phyloP scores from a whole-genome alignment of 805 yeast species.

The Ogataea minuta region DNA sequence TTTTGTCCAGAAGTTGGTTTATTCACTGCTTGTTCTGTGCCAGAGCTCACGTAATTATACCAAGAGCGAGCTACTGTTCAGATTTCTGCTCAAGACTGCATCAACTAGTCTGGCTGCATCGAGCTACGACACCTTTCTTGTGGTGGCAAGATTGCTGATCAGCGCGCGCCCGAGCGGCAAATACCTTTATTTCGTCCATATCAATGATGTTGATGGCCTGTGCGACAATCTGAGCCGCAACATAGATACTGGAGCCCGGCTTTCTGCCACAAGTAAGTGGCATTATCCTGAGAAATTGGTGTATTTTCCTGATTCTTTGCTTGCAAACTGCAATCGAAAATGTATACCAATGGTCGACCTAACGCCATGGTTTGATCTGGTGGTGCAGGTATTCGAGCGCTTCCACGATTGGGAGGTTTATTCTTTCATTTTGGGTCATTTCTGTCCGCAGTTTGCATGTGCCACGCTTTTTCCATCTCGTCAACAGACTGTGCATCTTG shows the following conservation, averaged over 20 bases:
- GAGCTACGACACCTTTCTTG: conserved; percentile 36
- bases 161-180: conserved; percentile 47
- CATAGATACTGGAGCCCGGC: conserved; percentile 25
- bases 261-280: conserved; percentile 44
- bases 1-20: conserved; percentile 14
- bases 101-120: conserved; percentile 9
- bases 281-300: conserved; percentile 55
- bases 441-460: conserved; percentile 68
- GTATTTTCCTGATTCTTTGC: conserved; percentile 45
- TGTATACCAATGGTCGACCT: conserved; percentile 36
- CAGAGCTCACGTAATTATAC: conserved; percentile 13
- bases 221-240: conserved; percentile 59
- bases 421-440: conserved; percentile 62
- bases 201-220: conserved; percentile 63
- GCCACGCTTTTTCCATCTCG: conserved; percentile 47
- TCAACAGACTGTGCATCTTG: conserved; percentile 42
- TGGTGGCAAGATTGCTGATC: conserved; percentile 49
- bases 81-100: conserved; percentile 13
- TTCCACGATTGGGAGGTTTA: conserved; percentile 71
- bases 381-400: conserved; percentile 46
- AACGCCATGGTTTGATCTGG: conserved; percentile 50
- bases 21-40: conserved; percentile 14
- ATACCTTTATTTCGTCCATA: conserved; percentile 47
- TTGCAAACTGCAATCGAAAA: conserved; percentile 39
- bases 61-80: conserved; percentile 15